These are phyloP conservation scores for Backusella macrospora DNA, from an alignment of 192 early-diverging fungal genomes.

Conservation along the genomic window DNA sequence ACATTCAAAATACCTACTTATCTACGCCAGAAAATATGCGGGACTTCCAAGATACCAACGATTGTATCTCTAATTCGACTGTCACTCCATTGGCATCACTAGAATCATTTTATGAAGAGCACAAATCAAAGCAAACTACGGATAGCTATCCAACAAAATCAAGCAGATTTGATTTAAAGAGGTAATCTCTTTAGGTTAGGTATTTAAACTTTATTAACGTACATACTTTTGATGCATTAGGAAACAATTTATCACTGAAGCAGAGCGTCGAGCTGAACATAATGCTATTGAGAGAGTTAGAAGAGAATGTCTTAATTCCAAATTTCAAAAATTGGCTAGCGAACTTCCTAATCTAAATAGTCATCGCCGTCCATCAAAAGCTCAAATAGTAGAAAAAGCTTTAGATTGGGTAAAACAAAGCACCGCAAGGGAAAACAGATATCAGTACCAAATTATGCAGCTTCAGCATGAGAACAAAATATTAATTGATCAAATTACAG, in stretches of 20 bases:
- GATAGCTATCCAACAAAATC: not conserved
- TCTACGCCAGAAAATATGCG: not conserved
- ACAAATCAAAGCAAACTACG: not conserved
- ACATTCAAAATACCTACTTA: not conserved
- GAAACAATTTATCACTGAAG: not conserved
- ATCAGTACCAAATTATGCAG: constrained; percentile 24
- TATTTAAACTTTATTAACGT: constrained; percentile 9
- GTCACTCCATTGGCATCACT: not conserved
- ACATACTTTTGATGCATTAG: constrained; percentile 15
- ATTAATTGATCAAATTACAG: not conserved
- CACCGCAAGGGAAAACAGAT: constrained; percentile 4
- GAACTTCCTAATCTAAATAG: constrained; percentile 67
- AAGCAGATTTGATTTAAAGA: not conserved
- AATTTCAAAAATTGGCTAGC: constrained; percentile 78
- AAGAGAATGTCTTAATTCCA: constrained; percentile 74
- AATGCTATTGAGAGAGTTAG: constrained; percentile 79
- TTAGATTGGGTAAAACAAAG: constrained; percentile 56
- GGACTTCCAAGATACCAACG: not conserved
- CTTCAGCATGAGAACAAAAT: constrained; percentile 18
- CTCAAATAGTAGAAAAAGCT: constrained; percentile 76
- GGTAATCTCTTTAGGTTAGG: constrained; percentile 4
- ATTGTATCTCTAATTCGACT: not conserved
- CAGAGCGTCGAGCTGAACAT: constrained; percentile 63
- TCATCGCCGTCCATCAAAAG: constrained; percentile 76
- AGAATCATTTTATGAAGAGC: not conserved